Percentiles rank a stretch among this genome's conserved stretches.
Conservation (phyloP, 495 filamentous ascomycete species). For the Xylona heveae region DNA sequence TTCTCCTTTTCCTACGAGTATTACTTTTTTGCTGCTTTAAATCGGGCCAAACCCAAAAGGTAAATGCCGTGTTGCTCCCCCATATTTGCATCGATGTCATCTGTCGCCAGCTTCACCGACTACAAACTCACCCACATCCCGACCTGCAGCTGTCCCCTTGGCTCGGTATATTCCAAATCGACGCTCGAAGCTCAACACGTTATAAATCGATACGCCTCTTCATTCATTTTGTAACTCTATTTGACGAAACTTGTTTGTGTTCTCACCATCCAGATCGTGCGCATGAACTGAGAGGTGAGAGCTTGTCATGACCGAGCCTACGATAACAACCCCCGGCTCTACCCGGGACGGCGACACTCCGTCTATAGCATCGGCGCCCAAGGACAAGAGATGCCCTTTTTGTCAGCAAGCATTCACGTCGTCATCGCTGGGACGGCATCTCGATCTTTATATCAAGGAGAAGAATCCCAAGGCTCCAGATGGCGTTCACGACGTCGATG, state of each 20-base stretch:
- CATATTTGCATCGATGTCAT: no score
- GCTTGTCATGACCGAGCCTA: no score
- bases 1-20: no score
- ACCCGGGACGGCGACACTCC: slow-evolving; percentile 4
- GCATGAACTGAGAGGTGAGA: no score
- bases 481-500: slow-evolving; percentile 70
- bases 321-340: slow-evolving; percentile 3
- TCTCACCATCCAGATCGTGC: not conserved
- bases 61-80: no score
- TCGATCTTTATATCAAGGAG: slow-evolving; percentile 74
- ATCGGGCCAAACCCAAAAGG: no score
- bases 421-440: slow-evolving; percentile 77
- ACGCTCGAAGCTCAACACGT: no score
- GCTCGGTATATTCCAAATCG: no score
- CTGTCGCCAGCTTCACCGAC: no score
- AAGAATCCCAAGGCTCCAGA: slow-evolving; percentile 71
- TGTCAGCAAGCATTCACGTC: slow-evolving; percentile 75
- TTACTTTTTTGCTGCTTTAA: no score
- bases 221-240: not conserved
- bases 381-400: slow-evolving; percentile 71
- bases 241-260: not conserved
- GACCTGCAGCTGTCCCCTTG: no score
- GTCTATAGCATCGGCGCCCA: slow-evolving; percentile 25
- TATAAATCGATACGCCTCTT: not conserved
- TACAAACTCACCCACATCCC: no score